Evolutionary conservation across 1,284 basidiomycete species (phyloP).

Genomic region (Marasmius fiardii): DNA sequence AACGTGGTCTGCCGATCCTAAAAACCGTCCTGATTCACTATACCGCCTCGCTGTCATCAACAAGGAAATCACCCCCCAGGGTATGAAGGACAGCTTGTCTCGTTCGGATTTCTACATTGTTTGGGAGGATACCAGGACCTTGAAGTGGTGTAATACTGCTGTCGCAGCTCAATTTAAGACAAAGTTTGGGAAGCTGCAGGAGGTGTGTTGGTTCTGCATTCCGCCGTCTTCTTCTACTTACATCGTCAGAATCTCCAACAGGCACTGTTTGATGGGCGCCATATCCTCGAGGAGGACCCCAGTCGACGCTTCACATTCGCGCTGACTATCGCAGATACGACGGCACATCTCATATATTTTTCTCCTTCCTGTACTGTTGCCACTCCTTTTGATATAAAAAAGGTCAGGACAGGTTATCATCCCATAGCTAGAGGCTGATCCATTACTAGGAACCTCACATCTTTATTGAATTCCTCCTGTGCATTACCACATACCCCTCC

Average conservation of each 20-base stretch:
- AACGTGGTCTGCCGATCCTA: background rate
- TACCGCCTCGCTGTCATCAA: background rate
- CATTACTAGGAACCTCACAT: background rate
- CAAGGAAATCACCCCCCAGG: background rate
- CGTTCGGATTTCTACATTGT: background rate
- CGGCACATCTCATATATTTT: background rate
- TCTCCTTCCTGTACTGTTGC: background rate
- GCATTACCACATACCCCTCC: background rate
- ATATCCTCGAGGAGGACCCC: background rate
- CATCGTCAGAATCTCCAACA: background rate
- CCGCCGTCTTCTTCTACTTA: background rate
- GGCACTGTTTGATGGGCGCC: background rate
- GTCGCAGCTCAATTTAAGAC: background rate
- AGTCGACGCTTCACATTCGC: background rate
- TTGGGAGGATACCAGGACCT: background rate
- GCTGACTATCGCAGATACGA: background rate
- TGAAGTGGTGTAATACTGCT: background rate
- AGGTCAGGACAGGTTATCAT: background rate
- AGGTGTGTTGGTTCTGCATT: background rate
- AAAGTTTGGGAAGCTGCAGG: background rate
- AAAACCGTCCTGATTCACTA: background rate
- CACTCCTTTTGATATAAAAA: background rate
- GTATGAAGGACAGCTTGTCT: background rate
- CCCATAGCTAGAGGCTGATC: background rate
- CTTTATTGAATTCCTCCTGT: background rate